Conservation (phyloP, 768 basidiomycete genomes). For the Baorangia bicolor region DNA sequence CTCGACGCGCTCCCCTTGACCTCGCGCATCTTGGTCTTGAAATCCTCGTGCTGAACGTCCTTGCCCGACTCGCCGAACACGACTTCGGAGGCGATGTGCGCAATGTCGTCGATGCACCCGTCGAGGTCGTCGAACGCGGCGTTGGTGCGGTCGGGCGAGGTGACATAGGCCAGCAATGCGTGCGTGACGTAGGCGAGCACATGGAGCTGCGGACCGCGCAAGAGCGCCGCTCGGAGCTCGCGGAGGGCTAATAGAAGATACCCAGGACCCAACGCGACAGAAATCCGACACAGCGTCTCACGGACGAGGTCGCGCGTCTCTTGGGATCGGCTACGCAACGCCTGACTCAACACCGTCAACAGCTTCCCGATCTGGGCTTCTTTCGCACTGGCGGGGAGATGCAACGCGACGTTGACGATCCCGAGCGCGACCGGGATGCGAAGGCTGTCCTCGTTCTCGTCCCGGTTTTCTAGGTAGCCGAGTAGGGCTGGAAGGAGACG, state of each 20-base stretch:
- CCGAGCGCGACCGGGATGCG: conserved; percentile 89
- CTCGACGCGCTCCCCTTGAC: conserved; percentile 80
- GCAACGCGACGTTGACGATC: conserved; percentile 78
- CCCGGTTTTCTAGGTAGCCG: conserved; percentile 76
- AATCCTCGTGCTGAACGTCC: conserved; percentile 84
- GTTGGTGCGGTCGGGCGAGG: conserved; percentile 52
- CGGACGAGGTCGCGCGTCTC: conserved; percentile 87
- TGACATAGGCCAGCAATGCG: conserved; percentile 78
- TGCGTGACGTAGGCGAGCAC: conserved; percentile 85
- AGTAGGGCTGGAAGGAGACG: conserved; percentile 80
- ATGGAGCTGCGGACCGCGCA: conserved; percentile 92
- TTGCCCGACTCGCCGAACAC: conserved; percentile 93
- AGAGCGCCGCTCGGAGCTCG: conserved; percentile 80
- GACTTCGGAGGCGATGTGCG: conserved; percentile 82
- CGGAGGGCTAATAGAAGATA: conserved; percentile 73
- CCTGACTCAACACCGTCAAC: conserved; percentile 83
- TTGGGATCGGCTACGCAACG: conserved; percentile 89
- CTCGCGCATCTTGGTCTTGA: conserved; percentile 94
- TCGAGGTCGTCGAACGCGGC: conserved; percentile 65
- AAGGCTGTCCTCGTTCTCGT: conserved; percentile 79
- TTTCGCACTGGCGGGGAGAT: conserved; percentile 64
- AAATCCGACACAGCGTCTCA: conserved; percentile 81
- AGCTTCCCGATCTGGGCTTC: conserved; percentile 72
- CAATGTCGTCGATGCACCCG: conserved; percentile 72
- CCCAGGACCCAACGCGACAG: conserved; percentile 63